Conservation (phyloP, 2,329 filamentous ascomycete genomes). For the Parascedosporium putredinis region DNA sequence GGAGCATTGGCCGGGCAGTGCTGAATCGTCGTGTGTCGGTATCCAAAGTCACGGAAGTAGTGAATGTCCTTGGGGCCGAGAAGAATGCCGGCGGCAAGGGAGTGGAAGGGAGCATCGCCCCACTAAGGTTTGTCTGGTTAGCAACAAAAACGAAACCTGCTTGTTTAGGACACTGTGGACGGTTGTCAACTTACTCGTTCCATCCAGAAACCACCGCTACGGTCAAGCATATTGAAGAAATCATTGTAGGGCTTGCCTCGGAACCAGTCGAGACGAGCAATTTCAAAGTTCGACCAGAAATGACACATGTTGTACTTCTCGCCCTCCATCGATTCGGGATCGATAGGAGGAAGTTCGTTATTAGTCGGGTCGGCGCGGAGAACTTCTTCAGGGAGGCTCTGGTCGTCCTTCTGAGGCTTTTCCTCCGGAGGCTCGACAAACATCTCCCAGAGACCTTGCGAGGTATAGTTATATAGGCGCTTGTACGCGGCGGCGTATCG, state of each 20-base stretch:
- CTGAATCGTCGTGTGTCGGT: conserved; percentile 96
- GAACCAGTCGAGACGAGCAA: conserved; percentile 90
- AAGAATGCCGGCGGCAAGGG: conserved; percentile 83
- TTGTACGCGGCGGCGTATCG: conserved; percentile 98
- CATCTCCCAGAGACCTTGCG: conserved; percentile 97
- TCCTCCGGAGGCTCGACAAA: conserved; percentile 71
- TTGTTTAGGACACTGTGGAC: not conserved
- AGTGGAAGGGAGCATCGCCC: conserved; percentile 98
- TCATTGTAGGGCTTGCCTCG: conserved; percentile 95
- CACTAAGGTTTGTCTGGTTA: conserved; percentile 48
- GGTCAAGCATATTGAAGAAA: conserved; percentile 98
- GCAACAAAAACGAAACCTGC: conserved; percentile 11
- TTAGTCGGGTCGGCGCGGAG: conserved; percentile 63
- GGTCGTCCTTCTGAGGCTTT: conserved; percentile 47
- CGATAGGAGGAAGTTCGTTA: conserved; percentile 66
- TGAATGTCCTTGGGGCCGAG: conserved; percentile 77
- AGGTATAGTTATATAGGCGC: conserved; percentile 79
- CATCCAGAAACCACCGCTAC: conserved; percentile 97
- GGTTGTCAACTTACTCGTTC: conserved; percentile 68
- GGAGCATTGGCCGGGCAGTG: conserved; percentile 96
- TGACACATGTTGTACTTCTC: conserved; percentile 99
- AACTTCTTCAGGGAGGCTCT: conserved; percentile 63
- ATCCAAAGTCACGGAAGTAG: conserved; percentile 98
- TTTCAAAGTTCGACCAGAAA: conserved; percentile 99
- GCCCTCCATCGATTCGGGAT: conserved; percentile 89